Evolutionary conservation across 2,329 filamentous ascomycete genomes (phyloP).

Genomic region (Sporothrix variecibatus): DNA sequence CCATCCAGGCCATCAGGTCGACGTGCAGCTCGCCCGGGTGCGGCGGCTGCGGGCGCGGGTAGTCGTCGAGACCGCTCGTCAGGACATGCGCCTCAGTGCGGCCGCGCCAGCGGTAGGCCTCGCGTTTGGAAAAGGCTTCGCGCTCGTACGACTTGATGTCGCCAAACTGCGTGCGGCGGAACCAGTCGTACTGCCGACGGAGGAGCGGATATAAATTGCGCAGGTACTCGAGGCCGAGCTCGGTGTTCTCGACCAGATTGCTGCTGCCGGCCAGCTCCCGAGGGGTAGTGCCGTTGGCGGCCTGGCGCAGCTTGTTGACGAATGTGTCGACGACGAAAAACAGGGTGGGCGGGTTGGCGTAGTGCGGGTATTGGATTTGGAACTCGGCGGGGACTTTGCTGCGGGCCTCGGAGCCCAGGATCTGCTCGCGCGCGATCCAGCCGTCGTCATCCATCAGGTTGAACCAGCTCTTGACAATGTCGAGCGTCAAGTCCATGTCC

Average conservation of each 20-base stretch:
- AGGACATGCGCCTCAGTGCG: constrained; percentile 84
- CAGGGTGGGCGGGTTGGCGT: constrained; percentile 93
- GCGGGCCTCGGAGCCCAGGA: constrained; percentile 85
- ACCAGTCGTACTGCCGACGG: constrained; percentile 91
- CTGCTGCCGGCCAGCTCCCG: constrained; percentile 54
- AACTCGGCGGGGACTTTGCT: constrained; percentile 95
- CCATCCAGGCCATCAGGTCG: constrained; percentile 94
- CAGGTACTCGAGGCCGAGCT: constrained; percentile 70
- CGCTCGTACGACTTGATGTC: constrained; percentile 92
- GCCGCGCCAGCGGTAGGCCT: constrained; percentile 94
- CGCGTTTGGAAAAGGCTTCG: constrained; percentile 81
- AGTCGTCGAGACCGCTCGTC: constrained; percentile 93
- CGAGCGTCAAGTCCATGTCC: constrained; percentile 83
- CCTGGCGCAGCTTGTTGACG: constrained; percentile 70
- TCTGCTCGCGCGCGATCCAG: constrained; percentile 97
- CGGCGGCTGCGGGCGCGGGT: constrained; percentile 88
- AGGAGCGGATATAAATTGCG: constrained; percentile 81
- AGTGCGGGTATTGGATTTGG: constrained; percentile 93
- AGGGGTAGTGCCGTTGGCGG: constrained; percentile 49
- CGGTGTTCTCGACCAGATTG: constrained; percentile 66
- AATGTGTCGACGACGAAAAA: constrained; percentile 87
- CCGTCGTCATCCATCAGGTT: constrained; percentile 94
- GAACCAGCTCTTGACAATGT: constrained; percentile 95
- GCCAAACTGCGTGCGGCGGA: constrained; percentile 85
- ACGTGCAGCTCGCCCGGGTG: constrained; percentile 95